Percentiles rank a stretch among this genome's conserved stretches.
Evolutionary conservation across 140 eudicot genomes (phyloP).

Genomic region (Flaveria floridana): DNA sequence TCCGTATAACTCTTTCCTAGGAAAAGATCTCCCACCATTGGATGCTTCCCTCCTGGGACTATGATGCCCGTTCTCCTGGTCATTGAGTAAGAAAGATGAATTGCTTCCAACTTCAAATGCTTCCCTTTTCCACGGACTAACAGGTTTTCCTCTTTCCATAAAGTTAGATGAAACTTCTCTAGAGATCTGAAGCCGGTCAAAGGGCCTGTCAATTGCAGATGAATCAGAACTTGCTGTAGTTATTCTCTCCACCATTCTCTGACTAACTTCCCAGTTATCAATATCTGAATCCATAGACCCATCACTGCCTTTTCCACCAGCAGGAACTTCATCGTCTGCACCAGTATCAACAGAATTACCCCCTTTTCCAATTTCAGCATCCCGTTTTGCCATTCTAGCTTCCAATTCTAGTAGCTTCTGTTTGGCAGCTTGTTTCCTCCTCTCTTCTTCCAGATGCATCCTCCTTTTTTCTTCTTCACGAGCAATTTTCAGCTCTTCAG

Average conservation of each 20-base stretch:
- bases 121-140: slow-evolving; percentile 77
- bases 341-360: slow-evolving; percentile 31
- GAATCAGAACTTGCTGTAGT: slow-evolving; percentile 73
- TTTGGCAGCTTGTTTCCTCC: slow-evolving; percentile 91
- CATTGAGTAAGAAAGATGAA: slow-evolving; percentile 47
- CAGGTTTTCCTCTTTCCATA: slow-evolving; percentile 59
- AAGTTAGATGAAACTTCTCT: slow-evolving; percentile 44
- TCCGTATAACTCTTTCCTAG: slow-evolving; percentile 58
- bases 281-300: slow-evolving; percentile 43
- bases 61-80: slow-evolving; percentile 58
- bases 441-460: slow-evolving; percentile 68
- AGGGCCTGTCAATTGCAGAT: slow-evolving; percentile 48
- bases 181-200: slow-evolving; percentile 46
- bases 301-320: slow-evolving; percentile 48
- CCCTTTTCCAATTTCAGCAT: slow-evolving; percentile 52
- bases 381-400: slow-evolving; percentile 77
- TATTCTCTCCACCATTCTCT: slow-evolving; percentile 84
- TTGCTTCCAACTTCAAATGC: slow-evolving; percentile 59
- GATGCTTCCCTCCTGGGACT: slow-evolving; percentile 62
- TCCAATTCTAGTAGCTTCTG: slow-evolving; percentile 92
- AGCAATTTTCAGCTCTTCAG: slow-evolving; percentile 73
- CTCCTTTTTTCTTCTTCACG: slow-evolving; percentile 87
- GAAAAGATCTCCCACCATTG: slow-evolving; percentile 54
- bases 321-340: slow-evolving; percentile 48
- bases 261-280: slow-evolving; percentile 87